Conservation (phyloP, 306 rosid genomes). For the Cucurbita moschata region DNA sequence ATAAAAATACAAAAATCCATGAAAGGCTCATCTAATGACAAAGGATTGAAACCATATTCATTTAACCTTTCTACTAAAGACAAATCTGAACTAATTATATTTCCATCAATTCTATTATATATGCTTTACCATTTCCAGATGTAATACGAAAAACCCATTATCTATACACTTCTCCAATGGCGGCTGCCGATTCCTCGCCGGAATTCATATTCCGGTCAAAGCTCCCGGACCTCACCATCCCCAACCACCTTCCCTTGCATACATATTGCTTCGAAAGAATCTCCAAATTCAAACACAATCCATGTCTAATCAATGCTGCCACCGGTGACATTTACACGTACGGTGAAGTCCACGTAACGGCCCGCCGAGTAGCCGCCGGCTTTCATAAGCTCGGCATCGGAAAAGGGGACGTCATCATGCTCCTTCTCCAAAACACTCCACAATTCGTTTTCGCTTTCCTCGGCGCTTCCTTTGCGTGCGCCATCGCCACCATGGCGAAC, state of each 20-base stretch:
- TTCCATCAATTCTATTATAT: neutral
- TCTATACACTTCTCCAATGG: neutral
- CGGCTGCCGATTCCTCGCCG: neutral
- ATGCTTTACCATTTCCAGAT: too few species aligned
- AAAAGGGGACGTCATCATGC: slow-evolving; percentile 52
- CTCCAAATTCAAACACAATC: slow-evolving; percentile 29
- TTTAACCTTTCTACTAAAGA: neutral
- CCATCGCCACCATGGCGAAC: slow-evolving; percentile 28
- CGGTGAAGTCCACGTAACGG: slow-evolving; percentile 29
- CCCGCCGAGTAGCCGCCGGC: slow-evolving; percentile 46
- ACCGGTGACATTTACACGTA: slow-evolving; percentile 35
- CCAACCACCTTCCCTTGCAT: slow-evolving; percentile 65
- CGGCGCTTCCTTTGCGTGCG: slow-evolving; percentile 47
- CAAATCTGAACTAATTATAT: neutral
- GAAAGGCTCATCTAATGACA: neutral
- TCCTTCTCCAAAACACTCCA: slow-evolving; percentile 62
- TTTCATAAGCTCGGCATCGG: slow-evolving; percentile 34
- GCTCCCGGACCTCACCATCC: slow-evolving; percentile 62
- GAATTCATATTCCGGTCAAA: slow-evolving; percentile 24
- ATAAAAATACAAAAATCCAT: neutral
- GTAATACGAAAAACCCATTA: too few species aligned
- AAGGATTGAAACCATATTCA: neutral
- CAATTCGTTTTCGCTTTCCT: slow-evolving; percentile 52
- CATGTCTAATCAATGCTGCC: slow-evolving; percentile 56
- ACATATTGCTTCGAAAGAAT: slow-evolving; percentile 57